These are phyloP conservation scores for Pholiota microspora DNA, from an alignment of 768 basidiomycete genomes.

Conservation along the genomic window DNA sequence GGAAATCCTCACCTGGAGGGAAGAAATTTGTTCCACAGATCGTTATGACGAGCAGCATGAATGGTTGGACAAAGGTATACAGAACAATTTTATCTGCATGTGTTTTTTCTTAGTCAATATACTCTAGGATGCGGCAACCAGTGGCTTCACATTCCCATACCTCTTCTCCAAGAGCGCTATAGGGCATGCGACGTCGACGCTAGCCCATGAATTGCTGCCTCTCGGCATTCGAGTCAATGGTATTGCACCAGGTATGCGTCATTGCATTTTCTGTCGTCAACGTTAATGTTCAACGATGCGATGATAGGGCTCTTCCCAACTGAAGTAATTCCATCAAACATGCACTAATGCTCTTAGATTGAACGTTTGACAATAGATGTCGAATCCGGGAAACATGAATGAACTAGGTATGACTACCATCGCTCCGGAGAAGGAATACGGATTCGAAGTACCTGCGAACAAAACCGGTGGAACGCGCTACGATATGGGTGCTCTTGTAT, in stretches of 20 bases:
- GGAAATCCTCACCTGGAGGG: constrained; percentile 3
- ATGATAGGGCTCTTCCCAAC: constrained; percentile 6
- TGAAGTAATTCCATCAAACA: too few relatives aligned
- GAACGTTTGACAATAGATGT: neutral
- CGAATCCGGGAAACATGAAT: constrained; percentile 4
- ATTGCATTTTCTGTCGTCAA: neutral
- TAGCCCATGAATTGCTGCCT: constrained; percentile 5
- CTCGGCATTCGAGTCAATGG: constrained; percentile 9
- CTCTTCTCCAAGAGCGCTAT: constrained; percentile 6
- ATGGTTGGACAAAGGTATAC: constrained; percentile 7
- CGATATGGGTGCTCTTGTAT: constrained; percentile 4
- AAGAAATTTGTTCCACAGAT: constrained; percentile 3
- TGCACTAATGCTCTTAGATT: neutral
- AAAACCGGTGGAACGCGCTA: constrained; percentile 3
- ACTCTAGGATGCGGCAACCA: constrained; percentile 9
- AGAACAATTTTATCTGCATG: neutral
- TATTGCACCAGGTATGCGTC: constrained; percentile 5
- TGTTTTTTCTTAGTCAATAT: neutral
- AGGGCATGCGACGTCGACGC: neutral
- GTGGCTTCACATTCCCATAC: constrained; percentile 6
- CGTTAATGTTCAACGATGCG: neutral
- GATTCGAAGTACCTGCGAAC: constrained; percentile 2
- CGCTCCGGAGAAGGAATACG: neutral
- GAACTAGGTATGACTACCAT: neutral
- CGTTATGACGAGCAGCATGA: constrained; percentile 11